These are phyloP conservation scores for Xylaria sp. DNA, from an alignment of 2,329 filamentous ascomycete species.

Conservation along the genomic window DNA sequence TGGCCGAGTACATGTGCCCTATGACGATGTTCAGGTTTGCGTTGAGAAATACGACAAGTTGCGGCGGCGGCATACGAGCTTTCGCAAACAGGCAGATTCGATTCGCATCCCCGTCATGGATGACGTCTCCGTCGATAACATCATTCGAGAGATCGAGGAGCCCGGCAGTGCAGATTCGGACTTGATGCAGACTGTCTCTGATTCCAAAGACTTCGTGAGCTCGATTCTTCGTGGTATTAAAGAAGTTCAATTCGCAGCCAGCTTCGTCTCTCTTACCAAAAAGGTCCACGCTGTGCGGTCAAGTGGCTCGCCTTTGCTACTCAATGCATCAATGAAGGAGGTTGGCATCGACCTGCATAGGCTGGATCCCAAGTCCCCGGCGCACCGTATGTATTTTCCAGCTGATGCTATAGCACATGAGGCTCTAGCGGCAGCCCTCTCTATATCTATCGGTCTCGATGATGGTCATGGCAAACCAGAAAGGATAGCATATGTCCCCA, in stretches of 20 bases:
- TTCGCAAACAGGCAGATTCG: constrained; percentile 55
- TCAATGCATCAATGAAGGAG: constrained; percentile 96
- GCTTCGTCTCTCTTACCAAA: constrained; percentile 88
- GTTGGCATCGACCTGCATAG: constrained; percentile 92
- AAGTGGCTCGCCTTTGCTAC: constrained; percentile 75
- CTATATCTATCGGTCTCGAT: constrained; percentile 90
- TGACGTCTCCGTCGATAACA: constrained; percentile 71
- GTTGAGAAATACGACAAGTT: constrained; percentile 65
- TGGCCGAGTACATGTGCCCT: constrained; percentile 88
- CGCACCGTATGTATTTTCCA: constrained; percentile 98
- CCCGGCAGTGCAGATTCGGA: constrained; percentile 74
- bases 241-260: constrained; percentile 94
- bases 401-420: constrained; percentile 94
- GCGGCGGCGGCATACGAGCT: constrained; percentile 52
- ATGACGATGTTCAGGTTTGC: constrained; percentile 82
- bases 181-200: constrained; percentile 84
- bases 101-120: constrained; percentile 69
- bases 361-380: constrained; percentile 89
- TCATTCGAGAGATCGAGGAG: constrained; percentile 78
- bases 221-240: constrained; percentile 93
- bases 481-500: constrained; percentile 90
- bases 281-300: constrained; percentile 76
- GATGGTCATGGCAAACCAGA: constrained; percentile 89
- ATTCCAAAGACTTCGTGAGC: constrained; percentile 91
- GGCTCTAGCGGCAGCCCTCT: constrained; percentile 89